A percentile compares a stretch with the other conserved stretches of the same genome.
phyloP scores from a whole-genome alignment of 257 asterid genomes.

The Nicotiana paniculata region DNA sequence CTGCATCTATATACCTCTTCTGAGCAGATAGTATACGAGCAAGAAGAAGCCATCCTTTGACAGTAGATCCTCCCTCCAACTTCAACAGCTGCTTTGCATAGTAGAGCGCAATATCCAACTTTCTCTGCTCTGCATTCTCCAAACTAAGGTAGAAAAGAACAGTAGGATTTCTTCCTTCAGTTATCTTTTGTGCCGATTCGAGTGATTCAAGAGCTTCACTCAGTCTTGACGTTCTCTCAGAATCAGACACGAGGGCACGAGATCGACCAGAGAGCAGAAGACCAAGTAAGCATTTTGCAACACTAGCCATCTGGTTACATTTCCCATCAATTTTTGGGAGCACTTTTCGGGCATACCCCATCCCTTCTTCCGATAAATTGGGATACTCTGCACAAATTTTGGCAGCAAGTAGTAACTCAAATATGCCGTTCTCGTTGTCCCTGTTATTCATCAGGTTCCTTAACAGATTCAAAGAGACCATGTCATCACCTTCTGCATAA shows the following conservation, averaged over 20 bases:
- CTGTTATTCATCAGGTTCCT: conserved; percentile 54
- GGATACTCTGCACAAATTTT: conserved; percentile 56
- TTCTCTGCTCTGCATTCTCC: conserved; percentile 88
- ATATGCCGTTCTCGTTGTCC: conserved; percentile 32
- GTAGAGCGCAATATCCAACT: conserved; percentile 63
- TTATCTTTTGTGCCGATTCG: conserved; percentile 48
- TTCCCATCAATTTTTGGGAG: conserved; percentile 23
- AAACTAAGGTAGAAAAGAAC: conserved; percentile 55
- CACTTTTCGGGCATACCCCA: conserved; percentile 30
- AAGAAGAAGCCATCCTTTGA: conserved; percentile 72
- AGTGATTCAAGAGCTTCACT: conserved; percentile 67
- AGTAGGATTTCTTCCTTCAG: conserved; percentile 33
- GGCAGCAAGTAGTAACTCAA: conserved; percentile 66
- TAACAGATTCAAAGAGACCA: conserved; percentile 53
- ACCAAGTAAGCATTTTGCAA: conserved; percentile 50
- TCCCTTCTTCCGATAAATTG: conserved; percentile 53
- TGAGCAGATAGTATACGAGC: conserved; percentile 92
- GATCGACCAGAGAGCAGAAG: conserved; percentile 58
- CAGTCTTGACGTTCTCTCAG: conserved; percentile 43
- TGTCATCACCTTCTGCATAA: conserved; percentile 56
- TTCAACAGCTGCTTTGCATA: conserved; percentile 61
- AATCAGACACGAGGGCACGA: conserved; percentile 41
- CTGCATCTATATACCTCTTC: conserved; percentile 63
- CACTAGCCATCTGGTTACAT: conserved; percentile 39
- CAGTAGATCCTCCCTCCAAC: conserved; percentile 58